Evolutionary conservation across 139 green algal genomes (phyloP).

Genomic region (Volvox africanus): DNA sequence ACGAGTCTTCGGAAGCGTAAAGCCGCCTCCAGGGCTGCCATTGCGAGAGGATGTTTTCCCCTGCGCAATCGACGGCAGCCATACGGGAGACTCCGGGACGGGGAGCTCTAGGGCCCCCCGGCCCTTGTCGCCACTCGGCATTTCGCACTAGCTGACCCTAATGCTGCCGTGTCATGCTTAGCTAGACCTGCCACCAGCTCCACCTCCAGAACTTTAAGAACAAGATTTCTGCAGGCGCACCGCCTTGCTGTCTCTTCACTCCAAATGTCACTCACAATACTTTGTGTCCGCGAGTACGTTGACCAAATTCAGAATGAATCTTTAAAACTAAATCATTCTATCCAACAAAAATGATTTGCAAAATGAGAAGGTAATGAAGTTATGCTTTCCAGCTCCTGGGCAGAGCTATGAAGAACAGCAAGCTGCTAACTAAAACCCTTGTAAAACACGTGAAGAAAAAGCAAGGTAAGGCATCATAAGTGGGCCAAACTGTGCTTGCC

Average conservation of each 20-base stretch:
- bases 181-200: background rate
- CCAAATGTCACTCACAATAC: background rate
- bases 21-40: background rate
- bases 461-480: background rate
- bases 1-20: conserved; percentile 55
- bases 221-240: background rate
- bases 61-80: conserved; percentile 51
- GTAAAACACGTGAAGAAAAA: background rate
- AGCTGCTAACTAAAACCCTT: too few species aligned
- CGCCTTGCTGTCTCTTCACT: background rate
- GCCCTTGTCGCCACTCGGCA: conserved; percentile 33
- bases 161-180: background rate
- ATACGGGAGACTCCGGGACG: conserved; percentile 53
- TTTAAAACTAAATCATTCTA: too few species aligned
- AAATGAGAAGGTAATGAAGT: too few species aligned
- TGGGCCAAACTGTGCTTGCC: background rate
- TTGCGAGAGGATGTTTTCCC: background rate
- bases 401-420: too few species aligned
- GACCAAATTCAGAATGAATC: background rate
- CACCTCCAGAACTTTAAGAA: background rate
- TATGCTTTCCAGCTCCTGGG: too few species aligned
- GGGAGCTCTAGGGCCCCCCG: conserved; percentile 52
- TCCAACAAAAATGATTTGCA: too few species aligned
- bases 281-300: background rate
- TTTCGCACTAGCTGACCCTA: conserved; percentile 10